phyloP scores from a whole-genome alignment of 83 land plant species.

The Picea engelmannii region DNA sequence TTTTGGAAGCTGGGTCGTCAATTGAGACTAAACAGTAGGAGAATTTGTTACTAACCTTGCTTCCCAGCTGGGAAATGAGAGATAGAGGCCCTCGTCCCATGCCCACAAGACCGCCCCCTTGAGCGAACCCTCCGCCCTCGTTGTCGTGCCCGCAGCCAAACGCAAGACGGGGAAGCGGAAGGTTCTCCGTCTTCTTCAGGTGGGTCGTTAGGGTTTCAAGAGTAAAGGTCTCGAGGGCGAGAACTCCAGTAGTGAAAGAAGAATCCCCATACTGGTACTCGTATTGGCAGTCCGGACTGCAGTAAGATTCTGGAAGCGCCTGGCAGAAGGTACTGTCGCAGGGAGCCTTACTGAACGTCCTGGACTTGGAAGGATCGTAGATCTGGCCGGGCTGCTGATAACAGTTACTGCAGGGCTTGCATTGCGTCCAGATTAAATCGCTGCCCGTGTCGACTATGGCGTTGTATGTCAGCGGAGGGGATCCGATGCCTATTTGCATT shows the following conservation, averaged over 20 bases:
- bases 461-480: too few species aligned
- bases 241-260: constrained; percentile 26
- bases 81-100: too few species aligned
- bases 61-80: too few species aligned
- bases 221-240: constrained; percentile 37
- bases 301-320: neutral
- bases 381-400: neutral
- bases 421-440: neutral
- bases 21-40: too few species aligned
- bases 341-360: neutral
- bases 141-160: constrained; percentile 47
- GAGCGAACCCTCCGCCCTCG: constrained; percentile 15
- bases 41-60: too few species aligned
- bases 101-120: constrained; percentile 31
- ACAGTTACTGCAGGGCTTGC: constrained; percentile 11
- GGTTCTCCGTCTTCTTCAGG: neutral
- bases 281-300: neutral
- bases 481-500: too few species aligned
- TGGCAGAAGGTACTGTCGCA: neutral
- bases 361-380: neutral
- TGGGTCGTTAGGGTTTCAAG: neutral
- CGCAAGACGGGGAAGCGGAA: neutral
- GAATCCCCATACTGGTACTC: constrained; percentile 27
- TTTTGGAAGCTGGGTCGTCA: too few species aligned
- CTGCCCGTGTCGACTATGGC: too few species aligned